phyloP scores from a whole-genome alignment of 2,329 filamentous ascomycete species.

The Diaporthe helianthi region DNA sequence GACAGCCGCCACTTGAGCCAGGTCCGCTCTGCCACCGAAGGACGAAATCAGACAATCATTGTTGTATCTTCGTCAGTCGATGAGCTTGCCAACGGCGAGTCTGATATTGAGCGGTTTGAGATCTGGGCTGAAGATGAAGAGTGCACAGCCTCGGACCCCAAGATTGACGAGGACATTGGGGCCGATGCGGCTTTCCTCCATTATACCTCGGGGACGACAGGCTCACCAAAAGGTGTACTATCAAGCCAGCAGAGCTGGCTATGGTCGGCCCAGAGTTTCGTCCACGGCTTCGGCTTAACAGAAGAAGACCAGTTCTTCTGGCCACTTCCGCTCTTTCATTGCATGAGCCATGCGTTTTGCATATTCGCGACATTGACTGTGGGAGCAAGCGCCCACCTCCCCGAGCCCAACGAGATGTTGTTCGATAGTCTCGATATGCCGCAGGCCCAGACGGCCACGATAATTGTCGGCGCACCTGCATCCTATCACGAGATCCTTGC shows the following conservation, averaged over 20 bases:
- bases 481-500: background rate
- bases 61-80: background rate
- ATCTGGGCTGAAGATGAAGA: background rate
- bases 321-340: constrained; percentile 17
- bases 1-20: constrained; percentile 7
- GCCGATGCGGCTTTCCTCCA: constrained; percentile 3
- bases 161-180: background rate
- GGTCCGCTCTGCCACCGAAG: background rate
- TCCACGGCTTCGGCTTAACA: background rate
- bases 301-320: constrained; percentile 8
- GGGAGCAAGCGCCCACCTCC: constrained; percentile 11
- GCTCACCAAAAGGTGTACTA: constrained; percentile 11
- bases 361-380: constrained; percentile 4
- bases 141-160: background rate
- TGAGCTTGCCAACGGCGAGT: background rate
- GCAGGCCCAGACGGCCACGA: background rate
- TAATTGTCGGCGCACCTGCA: constrained; percentile 12
- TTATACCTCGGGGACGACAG: constrained; percentile 23
- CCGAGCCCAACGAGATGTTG: background rate
- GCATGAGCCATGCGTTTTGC: constrained; percentile 3
- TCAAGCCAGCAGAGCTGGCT: constrained; percentile 14
- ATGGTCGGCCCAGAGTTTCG: constrained; percentile 9
- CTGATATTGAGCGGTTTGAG: background rate
- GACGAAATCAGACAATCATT: background rate
- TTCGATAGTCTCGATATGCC: background rate